These are phyloP conservation scores for Salix arbutifolia DNA, from an alignment of 345 rosid species.

Conservation along the genomic window DNA sequence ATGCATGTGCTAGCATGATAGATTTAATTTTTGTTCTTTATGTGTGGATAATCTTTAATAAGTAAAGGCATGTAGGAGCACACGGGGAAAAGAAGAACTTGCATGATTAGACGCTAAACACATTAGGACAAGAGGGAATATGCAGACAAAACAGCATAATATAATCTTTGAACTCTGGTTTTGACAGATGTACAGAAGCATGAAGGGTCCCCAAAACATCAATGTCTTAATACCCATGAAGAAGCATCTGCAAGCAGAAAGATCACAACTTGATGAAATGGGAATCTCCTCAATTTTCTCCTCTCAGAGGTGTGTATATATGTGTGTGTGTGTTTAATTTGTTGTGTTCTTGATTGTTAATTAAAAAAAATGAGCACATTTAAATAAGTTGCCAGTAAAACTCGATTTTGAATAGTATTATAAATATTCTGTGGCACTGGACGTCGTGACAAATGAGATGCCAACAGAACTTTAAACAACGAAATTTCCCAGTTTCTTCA, in stretches of 20 bases:
- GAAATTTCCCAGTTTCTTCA: neutral
- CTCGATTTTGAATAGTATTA: neutral
- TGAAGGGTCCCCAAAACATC: neutral
- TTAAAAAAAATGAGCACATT: neutral
- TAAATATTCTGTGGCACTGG: neutral
- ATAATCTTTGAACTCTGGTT: neutral
- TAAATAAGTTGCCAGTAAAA: too few species aligned
- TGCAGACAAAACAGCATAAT: neutral
- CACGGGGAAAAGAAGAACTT: neutral
- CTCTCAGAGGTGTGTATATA: neutral
- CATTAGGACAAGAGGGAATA: neutral
- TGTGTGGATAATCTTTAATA: neutral
- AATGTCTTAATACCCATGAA: neutral
- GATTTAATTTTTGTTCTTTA: neutral
- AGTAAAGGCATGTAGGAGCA: neutral
- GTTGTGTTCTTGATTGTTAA: neutral
- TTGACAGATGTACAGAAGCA: neutral
- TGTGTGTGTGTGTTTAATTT: too few species aligned
- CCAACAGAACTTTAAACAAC: neutral
- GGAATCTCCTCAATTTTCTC: neutral
- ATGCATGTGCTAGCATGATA: neutral
- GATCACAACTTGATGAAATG: neutral
- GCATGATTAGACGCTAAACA: neutral
- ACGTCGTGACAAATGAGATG: neutral
- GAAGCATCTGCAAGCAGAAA: neutral